These are phyloP conservation scores for Gentiana macrophylla DNA, from an alignment of 257 asterid genomes.

Conservation along the genomic window DNA sequence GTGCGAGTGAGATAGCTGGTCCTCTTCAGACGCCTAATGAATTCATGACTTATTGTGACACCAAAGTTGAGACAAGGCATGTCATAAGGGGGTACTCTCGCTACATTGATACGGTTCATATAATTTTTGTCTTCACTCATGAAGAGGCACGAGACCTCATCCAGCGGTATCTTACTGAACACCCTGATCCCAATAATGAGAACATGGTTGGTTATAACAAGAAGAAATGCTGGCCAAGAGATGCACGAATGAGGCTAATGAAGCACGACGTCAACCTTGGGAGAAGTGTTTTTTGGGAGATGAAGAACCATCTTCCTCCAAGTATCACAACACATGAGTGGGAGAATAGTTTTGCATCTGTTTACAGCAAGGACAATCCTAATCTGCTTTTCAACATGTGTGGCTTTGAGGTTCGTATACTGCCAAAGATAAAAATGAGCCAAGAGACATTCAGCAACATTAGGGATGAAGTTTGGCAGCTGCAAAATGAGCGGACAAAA, in stretches of 20 bases:
- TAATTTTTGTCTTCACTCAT: conserved; percentile 85
- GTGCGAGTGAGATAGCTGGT: conserved; percentile 99
- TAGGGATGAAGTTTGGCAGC: conserved; percentile 95
- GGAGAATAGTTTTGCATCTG: conserved; percentile 97
- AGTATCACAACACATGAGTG: conserved; percentile 96
- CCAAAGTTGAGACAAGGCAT: conserved; percentile 81
- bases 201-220: conserved; percentile 99
- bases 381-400: conserved; percentile 97
- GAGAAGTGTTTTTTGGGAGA: conserved; percentile 99
- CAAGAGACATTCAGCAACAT: conserved; percentile 98
- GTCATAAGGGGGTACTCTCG: conserved; percentile 89
- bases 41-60: conserved; percentile 79
- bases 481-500: conserved; percentile 95
- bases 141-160: conserved; percentile 98
- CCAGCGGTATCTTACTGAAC: conserved; percentile 97
- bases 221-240: conserved; percentile 99
- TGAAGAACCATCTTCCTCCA: conserved; percentile 97
- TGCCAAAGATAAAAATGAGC: conserved; percentile 95
- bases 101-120: conserved; percentile 95
- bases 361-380: conserved; percentile 97
- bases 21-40: conserved; percentile 99
- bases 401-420: conserved; percentile 91
- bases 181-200: conserved; percentile 99
- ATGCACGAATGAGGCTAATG: conserved; percentile 99
- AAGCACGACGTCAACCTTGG: conserved; percentile 98